Evolutionary conservation across 163 green algal genomes (phyloP), one percentile per base, ranked within the genome.

Genomic region (Volvox carteri): DNA sequence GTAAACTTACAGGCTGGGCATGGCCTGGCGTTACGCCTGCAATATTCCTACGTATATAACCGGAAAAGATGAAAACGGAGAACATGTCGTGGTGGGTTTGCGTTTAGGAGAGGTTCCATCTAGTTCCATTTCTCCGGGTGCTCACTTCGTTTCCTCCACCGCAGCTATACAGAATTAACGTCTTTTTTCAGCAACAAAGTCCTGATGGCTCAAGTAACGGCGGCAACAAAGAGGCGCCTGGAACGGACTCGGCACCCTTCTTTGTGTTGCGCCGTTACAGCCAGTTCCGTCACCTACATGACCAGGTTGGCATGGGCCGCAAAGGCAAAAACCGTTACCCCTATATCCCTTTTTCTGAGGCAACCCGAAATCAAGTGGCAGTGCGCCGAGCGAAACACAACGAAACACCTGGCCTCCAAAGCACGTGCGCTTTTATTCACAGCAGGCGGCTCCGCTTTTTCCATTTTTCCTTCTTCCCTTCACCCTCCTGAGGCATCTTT

Each of bases 81-180:
- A 95, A 39, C 44, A 83, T 4, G 92, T 95, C 12, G 85, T 90
- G 80, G 92, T 95, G 33, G 56, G 41, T 52, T 7, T 50, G 18
- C 48, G 37, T 58, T 23, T 33, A 30, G 48, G 28, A 52, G 37
- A 52, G 5, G 70, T 70, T 79, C 18, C 50, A 37, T 35, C 73
- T 62, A 42, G n/a, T 60, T 81, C 23, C 35, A 75, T 65, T 65
- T 65, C 8, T 65, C 8, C 8, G 25, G 42, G 23, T 46, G 50
- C 84, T 84, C 39, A 58, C 37, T 30, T 41, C 19, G 33, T 68
- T 85, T 41, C 33, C 11, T 14, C 41, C 21, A 19, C 21, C n/a
- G 78, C 90, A 95, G 92, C 84, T 95, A 62, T 95, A 93, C 90
- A 90, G 93, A 0, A 90, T 95, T 9, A 95, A 95, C 56, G 90